Base-by-base conservation (phyloP, 345 rosid genomes). In the Syzygium aromaticum region DNA sequence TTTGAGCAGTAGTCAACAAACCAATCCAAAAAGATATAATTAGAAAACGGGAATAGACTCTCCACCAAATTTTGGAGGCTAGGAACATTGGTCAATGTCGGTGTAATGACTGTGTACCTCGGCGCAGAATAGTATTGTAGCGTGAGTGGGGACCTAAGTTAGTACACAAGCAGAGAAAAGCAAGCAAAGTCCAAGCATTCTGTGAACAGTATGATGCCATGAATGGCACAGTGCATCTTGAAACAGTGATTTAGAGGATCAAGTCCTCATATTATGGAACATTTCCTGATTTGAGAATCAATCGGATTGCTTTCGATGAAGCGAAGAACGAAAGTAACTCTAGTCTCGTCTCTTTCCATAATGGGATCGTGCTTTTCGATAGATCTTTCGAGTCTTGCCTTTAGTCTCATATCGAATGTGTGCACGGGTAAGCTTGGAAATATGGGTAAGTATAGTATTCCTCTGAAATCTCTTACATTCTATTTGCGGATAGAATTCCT, bases 21-120 rank as follows among this genome's bases (percentile, higher is more conserved):
- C 8, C 78, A 5, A 30, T 67, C 78, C 78, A 17, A 8, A 10
- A 16, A 67, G 33, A 30, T 2, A 16, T 30, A 77, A 77, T 43
- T 86, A 46, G 57, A 38, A 30, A 67, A 17, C 19, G 78, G 43
- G 46, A 67, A 30, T 67, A 30, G 78, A 30, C 78, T 43, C 46
- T 16, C 78, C 78, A 67, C 77, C 78, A 43, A 84, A 86, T 77
- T 88, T 91, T 77, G 49, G 89, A 87, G 27, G 63, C 87, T 89
- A 86, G 87, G 90, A 92, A 89, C 94, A 94, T 92, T 91, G 91
- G 23, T 25, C 82, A 28, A 43, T 92, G 93, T 92, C 95, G 95
- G 94, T 89, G 93, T 82, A 30, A 4, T 77, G 51, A 15, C 77
- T 52, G 61, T 25, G 54, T 43, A 67, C 78, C 7, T 30, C 46